These are phyloP conservation scores for Suillus paluster DNA, from an alignment of 768 basidiomycete species.

Conservation along the genomic window DNA sequence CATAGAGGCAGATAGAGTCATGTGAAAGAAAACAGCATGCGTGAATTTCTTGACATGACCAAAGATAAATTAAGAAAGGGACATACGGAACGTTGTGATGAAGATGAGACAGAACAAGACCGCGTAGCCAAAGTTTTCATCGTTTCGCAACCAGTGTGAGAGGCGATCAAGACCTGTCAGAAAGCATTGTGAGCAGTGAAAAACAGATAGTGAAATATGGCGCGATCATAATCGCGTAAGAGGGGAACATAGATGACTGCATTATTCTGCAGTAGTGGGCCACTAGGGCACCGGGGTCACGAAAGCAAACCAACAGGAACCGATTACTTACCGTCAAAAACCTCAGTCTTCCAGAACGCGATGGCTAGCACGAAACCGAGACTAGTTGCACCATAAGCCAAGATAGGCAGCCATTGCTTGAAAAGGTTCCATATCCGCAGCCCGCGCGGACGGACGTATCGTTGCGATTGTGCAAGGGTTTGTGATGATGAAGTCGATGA, in stretches of 20 bases:
- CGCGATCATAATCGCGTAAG: background rate
- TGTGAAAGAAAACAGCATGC: background rate
- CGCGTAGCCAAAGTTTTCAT: conserved; percentile 74
- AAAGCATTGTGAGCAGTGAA: conserved; percentile 8
- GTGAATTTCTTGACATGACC: conserved; percentile 15
- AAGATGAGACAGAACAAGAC: conserved; percentile 85
- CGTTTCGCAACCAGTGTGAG: conserved; percentile 74
- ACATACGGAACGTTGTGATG: conserved; percentile 85
- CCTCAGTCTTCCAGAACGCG: conserved; percentile 79
- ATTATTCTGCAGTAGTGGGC: conserved; percentile 2
- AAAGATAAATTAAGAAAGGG: conserved; percentile 10
- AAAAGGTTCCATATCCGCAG: conserved; percentile 62
- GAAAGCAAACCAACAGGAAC: conserved; percentile 7
- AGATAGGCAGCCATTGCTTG: conserved; percentile 77
- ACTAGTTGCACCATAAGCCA: conserved; percentile 77
- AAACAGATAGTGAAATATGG: conserved; percentile 1
- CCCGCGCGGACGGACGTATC: conserved; percentile 50
- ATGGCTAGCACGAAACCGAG: conserved; percentile 81
- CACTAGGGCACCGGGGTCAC: conserved; percentile 1
- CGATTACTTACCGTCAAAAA: conserved; percentile 72
- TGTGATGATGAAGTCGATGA: conserved; percentile 8
- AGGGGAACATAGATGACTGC: background rate
- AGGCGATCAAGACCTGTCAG: conserved; percentile 77
- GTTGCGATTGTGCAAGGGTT: conserved; percentile 24
- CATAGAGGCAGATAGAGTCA: conserved; percentile 14